Evolutionary conservation across 192 early-diverging fungal species (phyloP).

Genomic region (Haplosporangium gracile): DNA sequence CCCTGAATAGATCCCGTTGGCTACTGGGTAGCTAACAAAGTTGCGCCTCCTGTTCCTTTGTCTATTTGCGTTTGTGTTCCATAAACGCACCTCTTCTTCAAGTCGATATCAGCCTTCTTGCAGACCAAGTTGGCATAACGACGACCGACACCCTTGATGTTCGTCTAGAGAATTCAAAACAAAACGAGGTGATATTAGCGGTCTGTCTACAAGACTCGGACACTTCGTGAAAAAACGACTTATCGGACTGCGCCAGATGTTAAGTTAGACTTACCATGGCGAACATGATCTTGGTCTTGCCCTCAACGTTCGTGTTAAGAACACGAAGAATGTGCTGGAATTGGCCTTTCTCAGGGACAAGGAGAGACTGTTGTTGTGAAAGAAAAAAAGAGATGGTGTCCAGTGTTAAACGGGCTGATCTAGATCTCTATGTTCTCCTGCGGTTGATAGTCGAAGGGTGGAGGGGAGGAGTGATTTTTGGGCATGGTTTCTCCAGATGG

Average conservation of each 20-base stretch:
- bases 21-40: background rate
- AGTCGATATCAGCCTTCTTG: conserved; percentile 99
- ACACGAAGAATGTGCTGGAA: conserved; percentile 99
- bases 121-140: conserved; percentile 98
- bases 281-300: conserved; percentile 94
- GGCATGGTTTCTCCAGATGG: conserved; percentile 5
- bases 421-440: conserved; percentile 15
- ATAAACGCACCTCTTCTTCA: conserved; percentile 85
- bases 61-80: background rate
- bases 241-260: conserved; percentile 14
- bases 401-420: conserved; percentile 32
- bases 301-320: conserved; percentile 99
- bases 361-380: conserved; percentile 77
- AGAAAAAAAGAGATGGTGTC: conserved; percentile 5
- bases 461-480: background rate
- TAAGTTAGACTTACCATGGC: conserved; percentile 70
- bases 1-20: background rate
- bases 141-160: conserved; percentile 99
- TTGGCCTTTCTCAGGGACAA: conserved; percentile 90
- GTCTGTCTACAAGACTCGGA: background rate
- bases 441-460: background rate
- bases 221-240: background rate
- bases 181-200: background rate
- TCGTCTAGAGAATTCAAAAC: conserved; percentile 62
- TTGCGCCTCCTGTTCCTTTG: conserved; percentile 9